Conservation (phyloP, 2,329 filamentous ascomycete genomes). For the Colletotrichum sp. region DNA sequence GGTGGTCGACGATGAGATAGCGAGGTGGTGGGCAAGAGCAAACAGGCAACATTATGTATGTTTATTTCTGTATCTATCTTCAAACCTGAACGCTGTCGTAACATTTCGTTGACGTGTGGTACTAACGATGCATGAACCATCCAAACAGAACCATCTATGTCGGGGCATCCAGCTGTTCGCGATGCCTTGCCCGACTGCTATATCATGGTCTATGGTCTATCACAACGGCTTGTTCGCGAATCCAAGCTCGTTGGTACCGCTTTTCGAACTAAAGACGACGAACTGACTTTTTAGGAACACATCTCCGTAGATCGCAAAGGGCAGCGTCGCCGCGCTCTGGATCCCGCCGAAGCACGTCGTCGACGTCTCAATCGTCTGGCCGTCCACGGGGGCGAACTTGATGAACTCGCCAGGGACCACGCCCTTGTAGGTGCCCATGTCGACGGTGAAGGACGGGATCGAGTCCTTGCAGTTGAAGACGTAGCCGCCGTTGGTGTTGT, state of each 20-base stretch:
- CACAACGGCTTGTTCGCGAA: conserved; percentile 42
- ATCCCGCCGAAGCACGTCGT: conserved; percentile 40
- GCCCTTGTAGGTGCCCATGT: conserved; percentile 37
- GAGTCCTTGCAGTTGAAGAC: conserved; percentile 59
- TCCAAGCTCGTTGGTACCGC: conserved; percentile 33
- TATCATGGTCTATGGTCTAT: background rate
- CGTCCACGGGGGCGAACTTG: conserved; percentile 36
- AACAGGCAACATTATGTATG: background rate
- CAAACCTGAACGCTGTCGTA: background rate
- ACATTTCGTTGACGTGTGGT: background rate
- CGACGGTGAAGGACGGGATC: conserved; percentile 49
- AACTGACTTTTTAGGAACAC: conserved; percentile 49
- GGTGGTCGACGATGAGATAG: no score
- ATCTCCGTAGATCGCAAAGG: conserved; percentile 45
- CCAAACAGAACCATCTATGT: background rate
- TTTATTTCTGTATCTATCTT: background rate
- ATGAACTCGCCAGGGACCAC: conserved; percentile 40
- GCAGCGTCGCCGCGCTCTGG: conserved; percentile 38
- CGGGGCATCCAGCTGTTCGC: background rate
- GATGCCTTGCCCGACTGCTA: background rate
- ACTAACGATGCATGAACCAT: background rate
- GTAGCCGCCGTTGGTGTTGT: conserved; percentile 55
- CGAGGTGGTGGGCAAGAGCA: background rate
- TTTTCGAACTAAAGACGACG: conserved; percentile 40
- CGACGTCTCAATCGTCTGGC: conserved; percentile 5